Base-by-base conservation (phyloP, 2,329 filamentous ascomycete genomes). In the Penicillium fuscoglaucum region DNA sequence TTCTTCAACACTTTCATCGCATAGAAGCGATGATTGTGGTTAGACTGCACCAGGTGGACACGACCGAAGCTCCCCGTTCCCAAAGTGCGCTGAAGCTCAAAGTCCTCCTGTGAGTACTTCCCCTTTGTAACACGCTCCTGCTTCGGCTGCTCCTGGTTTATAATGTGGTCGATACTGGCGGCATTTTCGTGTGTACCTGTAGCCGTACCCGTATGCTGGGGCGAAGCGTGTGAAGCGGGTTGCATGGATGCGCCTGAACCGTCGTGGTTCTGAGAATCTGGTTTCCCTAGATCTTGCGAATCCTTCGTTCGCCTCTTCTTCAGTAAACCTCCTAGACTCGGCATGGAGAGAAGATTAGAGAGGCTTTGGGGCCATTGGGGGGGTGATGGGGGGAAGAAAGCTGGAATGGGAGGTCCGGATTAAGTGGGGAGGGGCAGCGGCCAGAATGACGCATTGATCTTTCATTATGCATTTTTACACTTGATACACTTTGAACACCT, bases 281-380 rank as follows among this genome's bases (percentile, higher is more conserved):
- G 17, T 33, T 55, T 50, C 55, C 55, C 55, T 33, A 43, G 37
- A 48, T 57, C 55, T 66, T 74, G 75, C 79, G 87, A 90, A 82
- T 97, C 92, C 86, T 92, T 96, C 80, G 92, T 96, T 86, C 92
- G 89, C 85, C 96, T 96, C 86, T 96, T 98, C 86, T 97, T 97
- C 76, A 98, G 87, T 75, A 97, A 92, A 54, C 75, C 76, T 78
- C 91, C 91, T 83, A 97, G 86, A 78, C 86, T 90, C 87, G 93
- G 95, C 95, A 99, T 98, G 78, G 74, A 72, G 72, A 62, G 67
- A 63, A 66, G 60, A 65, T 61, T 60, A 31, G 24, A 47, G 19
- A 39, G 50, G 49, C 21, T 43, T 46, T 53, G 40, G 51, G 55
- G 55, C 35, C 50, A 45, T 54, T 62, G 62, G 58, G 58, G 57